phyloP scores from a whole-genome alignment of 2,329 filamentous ascomycete species.

The Cephalotrichum gorgonifer region DNA sequence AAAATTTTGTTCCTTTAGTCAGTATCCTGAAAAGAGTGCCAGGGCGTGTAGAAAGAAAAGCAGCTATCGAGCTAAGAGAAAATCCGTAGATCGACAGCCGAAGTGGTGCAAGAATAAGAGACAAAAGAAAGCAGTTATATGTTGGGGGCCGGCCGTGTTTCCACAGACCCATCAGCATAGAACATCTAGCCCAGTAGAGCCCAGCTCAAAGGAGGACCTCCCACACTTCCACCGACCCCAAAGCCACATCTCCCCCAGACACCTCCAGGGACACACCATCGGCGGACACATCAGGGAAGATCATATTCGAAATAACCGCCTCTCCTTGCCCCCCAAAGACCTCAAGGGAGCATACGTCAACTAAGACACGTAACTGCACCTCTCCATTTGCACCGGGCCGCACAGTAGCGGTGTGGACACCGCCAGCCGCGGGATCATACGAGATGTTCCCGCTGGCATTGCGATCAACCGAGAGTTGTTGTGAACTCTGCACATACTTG shows the following conservation, averaged over 20 bases:
- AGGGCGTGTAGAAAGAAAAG: not conserved
- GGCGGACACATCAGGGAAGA: not conserved
- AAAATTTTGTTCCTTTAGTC: too few species aligned
- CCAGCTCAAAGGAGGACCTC: not conserved
- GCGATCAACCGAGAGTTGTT: not conserved
- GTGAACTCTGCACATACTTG: not conserved
- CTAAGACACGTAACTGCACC: not conserved
- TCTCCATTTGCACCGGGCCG: not conserved
- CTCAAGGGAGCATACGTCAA: not conserved
- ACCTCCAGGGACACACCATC: not conserved
- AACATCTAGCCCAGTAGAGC: too few species aligned
- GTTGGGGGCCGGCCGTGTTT: too few species aligned
- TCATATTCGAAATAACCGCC: not conserved
- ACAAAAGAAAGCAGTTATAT: too few species aligned
- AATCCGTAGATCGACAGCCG: conserved; percentile 15
- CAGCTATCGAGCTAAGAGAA: not conserved
- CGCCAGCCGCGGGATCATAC: not conserved
- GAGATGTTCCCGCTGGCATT: not conserved
- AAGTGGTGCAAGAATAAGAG: too few species aligned
- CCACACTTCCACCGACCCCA: not conserved
- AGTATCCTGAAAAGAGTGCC: too few species aligned
- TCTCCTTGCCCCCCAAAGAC: not conserved
- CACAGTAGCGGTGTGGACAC: not conserved
- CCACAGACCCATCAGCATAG: too few species aligned
- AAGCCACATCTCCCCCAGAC: not conserved